Conservation (phyloP, 345 rosid genomes). For the Rhizophora apiculata region DNA sequence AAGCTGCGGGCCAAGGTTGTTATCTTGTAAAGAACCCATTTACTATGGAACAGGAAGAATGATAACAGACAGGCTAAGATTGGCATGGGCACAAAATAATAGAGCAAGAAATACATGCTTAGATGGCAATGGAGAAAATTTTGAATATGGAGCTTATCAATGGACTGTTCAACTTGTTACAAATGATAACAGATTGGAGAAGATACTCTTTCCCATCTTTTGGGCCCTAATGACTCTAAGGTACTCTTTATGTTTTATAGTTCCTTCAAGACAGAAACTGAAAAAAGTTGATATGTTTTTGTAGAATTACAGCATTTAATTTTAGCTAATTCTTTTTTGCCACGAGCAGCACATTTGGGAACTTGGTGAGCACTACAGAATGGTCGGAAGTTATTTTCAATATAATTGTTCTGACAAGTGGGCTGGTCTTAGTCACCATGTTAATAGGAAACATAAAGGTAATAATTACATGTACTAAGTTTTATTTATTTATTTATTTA, state of each 20-base stretch:
- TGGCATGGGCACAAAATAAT: slow-evolving; percentile 60
- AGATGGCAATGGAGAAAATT: slow-evolving; percentile 40
- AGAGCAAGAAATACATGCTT: slow-evolving; percentile 58
- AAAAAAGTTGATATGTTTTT: too few species aligned
- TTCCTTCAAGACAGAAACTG: neutral
- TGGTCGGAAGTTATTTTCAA: slow-evolving; percentile 97
- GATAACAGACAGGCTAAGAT: slow-evolving; percentile 45
- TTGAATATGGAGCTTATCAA: slow-evolving; percentile 79
- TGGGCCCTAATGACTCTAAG: slow-evolving; percentile 99
- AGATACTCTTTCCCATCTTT: slow-evolving; percentile 83
- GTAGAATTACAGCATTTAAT: neutral
- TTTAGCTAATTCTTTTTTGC: neutral
- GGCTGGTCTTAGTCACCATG: slow-evolving; percentile 91
- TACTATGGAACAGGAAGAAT: slow-evolving; percentile 65
- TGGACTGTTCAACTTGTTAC: slow-evolving; percentile 91
- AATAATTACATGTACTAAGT: neutral
- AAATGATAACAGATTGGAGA: slow-evolving; percentile 76
- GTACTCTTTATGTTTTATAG: slow-evolving; percentile 22
- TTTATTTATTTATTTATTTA: neutral
- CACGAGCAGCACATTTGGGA: slow-evolving; percentile 76
- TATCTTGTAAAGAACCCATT: slow-evolving; percentile 69
- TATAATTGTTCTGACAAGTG: slow-evolving; percentile 87
- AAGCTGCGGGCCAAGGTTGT: slow-evolving; percentile 47
- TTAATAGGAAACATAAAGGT: slow-evolving; percentile 98
- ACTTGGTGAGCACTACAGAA: slow-evolving; percentile 90